Conservation (phyloP, 371 early-diverging fungal genomes). For the Saksenaea oblongispora region DNA sequence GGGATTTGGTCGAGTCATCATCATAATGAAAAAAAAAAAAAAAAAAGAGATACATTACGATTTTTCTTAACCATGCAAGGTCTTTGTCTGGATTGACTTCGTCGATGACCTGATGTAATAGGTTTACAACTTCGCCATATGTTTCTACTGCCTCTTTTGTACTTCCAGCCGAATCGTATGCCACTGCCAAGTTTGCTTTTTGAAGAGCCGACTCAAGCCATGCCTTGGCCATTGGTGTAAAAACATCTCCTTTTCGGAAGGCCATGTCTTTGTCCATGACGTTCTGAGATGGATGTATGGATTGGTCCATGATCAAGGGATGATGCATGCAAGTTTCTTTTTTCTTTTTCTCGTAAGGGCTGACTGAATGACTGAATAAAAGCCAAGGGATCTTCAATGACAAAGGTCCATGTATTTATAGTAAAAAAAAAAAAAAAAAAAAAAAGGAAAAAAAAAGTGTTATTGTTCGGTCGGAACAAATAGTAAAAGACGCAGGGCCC, state of each 20-base stretch:
- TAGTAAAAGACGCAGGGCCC: not conserved
- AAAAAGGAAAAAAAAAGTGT: not conserved
- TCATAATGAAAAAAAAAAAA: not conserved
- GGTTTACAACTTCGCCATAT: conserved; percentile 22
- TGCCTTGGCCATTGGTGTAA: not conserved
- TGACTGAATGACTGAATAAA: not conserved
- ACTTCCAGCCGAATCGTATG: conserved; percentile 19
- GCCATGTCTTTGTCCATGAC: not conserved
- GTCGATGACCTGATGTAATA: conserved; percentile 20
- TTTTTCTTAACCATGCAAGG: conserved; percentile 23
- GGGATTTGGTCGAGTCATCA: not conserved
- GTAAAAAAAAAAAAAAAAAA: not conserved
- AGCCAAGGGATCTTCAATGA: too few species aligned
- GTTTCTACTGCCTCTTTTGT: conserved; percentile 16
- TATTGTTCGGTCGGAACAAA: conserved; percentile 3
- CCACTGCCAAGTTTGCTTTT: conserved; percentile 30
- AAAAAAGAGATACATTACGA: conserved; percentile 18
- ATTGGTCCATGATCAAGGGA: not conserved
- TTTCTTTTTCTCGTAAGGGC: not conserved
- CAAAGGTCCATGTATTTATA: not conserved
- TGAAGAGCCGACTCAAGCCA: conserved; percentile 24
- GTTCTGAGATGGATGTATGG: not conserved
- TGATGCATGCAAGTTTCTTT: not conserved
- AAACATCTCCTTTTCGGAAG: not conserved
- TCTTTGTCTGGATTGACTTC: conserved; percentile 13